Base-by-base conservation (phyloP, 345 rosid genomes). In the Firmiana major region DNA sequence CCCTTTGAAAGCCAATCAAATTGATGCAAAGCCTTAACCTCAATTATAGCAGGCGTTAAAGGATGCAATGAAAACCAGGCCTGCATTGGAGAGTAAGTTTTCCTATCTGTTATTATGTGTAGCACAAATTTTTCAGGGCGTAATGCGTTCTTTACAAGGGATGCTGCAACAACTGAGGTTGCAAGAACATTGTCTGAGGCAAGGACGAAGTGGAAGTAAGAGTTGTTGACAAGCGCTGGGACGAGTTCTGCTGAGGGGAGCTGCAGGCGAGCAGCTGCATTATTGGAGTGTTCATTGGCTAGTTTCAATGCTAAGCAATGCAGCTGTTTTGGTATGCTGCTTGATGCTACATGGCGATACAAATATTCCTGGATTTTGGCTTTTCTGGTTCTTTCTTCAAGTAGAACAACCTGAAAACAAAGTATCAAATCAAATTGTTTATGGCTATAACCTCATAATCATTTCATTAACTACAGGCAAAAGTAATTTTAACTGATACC, bases 1-100 rank as follows among this genome's bases (percentile, higher is more conserved):
- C 99, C 98, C 85, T 93, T 96, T 0, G 97, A 82, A 80, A 96
- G 83, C 99, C 98, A 96, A 46, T 96, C 99, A 1, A 94, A 96
- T 76, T 96, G 99, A 79, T 96, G 97, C 93, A 94, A 76, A 11
- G 95, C 98, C 90, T 93, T 93, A 16, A 96, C 98, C 86, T 96
- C 98, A 78, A 96, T 81, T 19, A 96, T 79, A 12, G 99, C 90
- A n/a, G 98, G 97, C 4, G 85, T 70, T 15, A 93, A 78, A 62
- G 94, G 87, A 81, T 96, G 98, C 84, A 96, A 42, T 2, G 99
- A 92, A 84, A 96, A 96, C 99, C 99, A 96, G 13, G 99, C 98
- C 81, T 96, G 99, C 99, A 96, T 96, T 0, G 99, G 99, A 26
- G 90, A 91, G 78, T 86, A 93, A 10, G 99, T 96, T 81, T 96